Evolutionary conservation across 2,329 filamentous ascomycete genomes (phyloP).

Genomic region (Aspergillus ustus): DNA sequence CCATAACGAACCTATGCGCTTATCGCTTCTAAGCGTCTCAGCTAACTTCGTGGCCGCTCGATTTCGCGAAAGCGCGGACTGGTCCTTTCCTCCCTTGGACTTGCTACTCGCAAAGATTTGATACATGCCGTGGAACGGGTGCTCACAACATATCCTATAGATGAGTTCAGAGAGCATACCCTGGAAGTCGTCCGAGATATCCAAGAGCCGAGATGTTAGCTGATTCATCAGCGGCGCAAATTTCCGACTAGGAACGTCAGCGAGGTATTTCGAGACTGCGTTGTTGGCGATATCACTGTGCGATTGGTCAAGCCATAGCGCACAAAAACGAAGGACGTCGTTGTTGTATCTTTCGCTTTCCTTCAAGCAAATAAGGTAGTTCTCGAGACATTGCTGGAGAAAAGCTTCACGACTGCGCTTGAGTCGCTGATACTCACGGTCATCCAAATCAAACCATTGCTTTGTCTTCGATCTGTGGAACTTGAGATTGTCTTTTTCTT

Average conservation of each 20-base stretch:
- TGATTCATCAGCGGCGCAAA: constrained; percentile 95
- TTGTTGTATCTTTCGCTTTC: constrained; percentile 89
- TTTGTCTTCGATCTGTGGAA: constrained; percentile 73
- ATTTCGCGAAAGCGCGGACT: constrained; percentile 73
- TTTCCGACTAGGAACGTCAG: constrained; percentile 82
- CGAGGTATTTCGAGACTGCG: constrained; percentile 72
- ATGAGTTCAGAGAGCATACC: constrained; percentile 73
- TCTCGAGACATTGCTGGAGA: constrained; percentile 85
- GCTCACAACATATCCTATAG: constrained; percentile 82
- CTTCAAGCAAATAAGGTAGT: constrained; percentile 83
- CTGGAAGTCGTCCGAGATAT: constrained; percentile 74
- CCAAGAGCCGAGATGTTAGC: constrained; percentile 86
- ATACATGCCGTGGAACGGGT: constrained; percentile 97
- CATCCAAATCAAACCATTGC: constrained; percentile 87
- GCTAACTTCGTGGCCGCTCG: constrained; percentile 73
- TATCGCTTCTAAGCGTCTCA: constrained; percentile 60
- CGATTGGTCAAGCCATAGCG: constrained; percentile 89
- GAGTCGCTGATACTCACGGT: constrained; percentile 81
- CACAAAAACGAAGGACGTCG: constrained; percentile 87
- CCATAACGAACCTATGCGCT: constrained; percentile 65
- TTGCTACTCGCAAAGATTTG: constrained; percentile 87
- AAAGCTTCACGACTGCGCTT: constrained; percentile 78
- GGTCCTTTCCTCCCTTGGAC: constrained; percentile 70
- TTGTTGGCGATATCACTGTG: constrained; percentile 76
- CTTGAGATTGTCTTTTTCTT: constrained; percentile 62